These are phyloP conservation scores for Ophiorrhiza pumila DNA, from an alignment of 257 asterid genomes.

Conservation along the genomic window DNA sequence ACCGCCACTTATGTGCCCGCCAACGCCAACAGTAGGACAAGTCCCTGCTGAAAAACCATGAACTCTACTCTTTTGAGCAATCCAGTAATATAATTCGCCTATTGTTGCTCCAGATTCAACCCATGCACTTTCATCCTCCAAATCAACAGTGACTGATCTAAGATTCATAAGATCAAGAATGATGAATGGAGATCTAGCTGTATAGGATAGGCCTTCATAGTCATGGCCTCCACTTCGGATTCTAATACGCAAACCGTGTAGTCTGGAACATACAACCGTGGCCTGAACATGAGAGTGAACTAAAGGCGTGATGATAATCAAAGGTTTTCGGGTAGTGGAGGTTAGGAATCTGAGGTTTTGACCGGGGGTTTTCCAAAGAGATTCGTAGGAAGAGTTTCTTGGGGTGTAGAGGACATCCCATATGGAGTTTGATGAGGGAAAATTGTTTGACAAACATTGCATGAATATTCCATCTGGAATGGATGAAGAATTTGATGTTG, in stretches of 20 bases:
- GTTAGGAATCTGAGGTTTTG: slow-evolving; percentile 49
- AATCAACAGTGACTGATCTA: slow-evolving; percentile 30
- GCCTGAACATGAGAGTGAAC: slow-evolving; percentile 27
- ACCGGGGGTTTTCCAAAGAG: slow-evolving; percentile 30
- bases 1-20: slow-evolving; percentile 60
- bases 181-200: slow-evolving; percentile 26
- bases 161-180: slow-evolving; percentile 44
- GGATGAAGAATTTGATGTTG: neutral
- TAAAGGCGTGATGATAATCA: slow-evolving; percentile 39
- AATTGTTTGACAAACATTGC: slow-evolving; percentile 3
- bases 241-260: slow-evolving; percentile 30
- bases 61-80: slow-evolving; percentile 24
- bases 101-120: slow-evolving; percentile 49
- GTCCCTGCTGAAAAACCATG: slow-evolving; percentile 50
- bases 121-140: slow-evolving; percentile 43
- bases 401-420: slow-evolving; percentile 17
- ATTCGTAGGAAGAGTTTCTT: slow-evolving; percentile 23
- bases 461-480: neutral
- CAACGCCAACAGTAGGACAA: slow-evolving; percentile 50
- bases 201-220: slow-evolving; percentile 52
- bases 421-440: neutral
- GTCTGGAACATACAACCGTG: slow-evolving; percentile 32
- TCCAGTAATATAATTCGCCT: slow-evolving; percentile 47
- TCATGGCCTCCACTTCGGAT: slow-evolving; percentile 58
- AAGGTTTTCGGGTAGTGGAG: slow-evolving; percentile 29